Base-by-base conservation (phyloP, 2,329 filamentous ascomycete species). In the Venturia carpophila region DNA sequence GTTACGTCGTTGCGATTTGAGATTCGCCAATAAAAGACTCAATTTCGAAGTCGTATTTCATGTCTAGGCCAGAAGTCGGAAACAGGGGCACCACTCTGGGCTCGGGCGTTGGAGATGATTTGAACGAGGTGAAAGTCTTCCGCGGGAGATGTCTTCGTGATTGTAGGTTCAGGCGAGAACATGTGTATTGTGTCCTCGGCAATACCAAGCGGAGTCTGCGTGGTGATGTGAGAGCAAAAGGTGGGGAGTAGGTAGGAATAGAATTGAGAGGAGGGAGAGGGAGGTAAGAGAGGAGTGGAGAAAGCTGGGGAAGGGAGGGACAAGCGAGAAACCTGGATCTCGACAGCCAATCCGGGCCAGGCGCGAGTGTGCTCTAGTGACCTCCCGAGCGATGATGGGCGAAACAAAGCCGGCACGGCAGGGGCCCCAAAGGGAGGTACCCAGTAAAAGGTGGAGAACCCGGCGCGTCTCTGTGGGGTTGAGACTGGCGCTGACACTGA, bases 371-470 rank as follows among this genome's bases (percentile, higher is more conserved):
- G 3, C 15, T 6, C 30, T 34, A 15, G 9, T 4, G 39, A 41
- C 39, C 10, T 3, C 15, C 9, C 39, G 2, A 9, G 39, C 39
- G 39, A 41, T 58, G 52, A 37, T 56, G 52, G 34, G 52, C 52
- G 52, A 56, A 56, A 15, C 52, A 37, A 27, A 37, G 52, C 4
- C 52, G 34, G 47, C 49, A 55, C 15, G 30, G 15, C 27, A 58
- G 27, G 17, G 52, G 15, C 13, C 27, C 13, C 52, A 17, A 11
- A 19, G 27, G 13, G 24, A 34, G 15, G 30, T 34, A 34, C 30
- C 30, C 30, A 34, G 49, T 24, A 55, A 55, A 55, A 55, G 52
- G 52, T 27, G 52, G 52, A 58, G 52, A 58, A 58, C 24, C 49
- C 49, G 30, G 49, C 19, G 49, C 15, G 19, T 24, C 45, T 24